Conservation (phyloP, 768 basidiomycete species). For the Lentinula boryana region DNA sequence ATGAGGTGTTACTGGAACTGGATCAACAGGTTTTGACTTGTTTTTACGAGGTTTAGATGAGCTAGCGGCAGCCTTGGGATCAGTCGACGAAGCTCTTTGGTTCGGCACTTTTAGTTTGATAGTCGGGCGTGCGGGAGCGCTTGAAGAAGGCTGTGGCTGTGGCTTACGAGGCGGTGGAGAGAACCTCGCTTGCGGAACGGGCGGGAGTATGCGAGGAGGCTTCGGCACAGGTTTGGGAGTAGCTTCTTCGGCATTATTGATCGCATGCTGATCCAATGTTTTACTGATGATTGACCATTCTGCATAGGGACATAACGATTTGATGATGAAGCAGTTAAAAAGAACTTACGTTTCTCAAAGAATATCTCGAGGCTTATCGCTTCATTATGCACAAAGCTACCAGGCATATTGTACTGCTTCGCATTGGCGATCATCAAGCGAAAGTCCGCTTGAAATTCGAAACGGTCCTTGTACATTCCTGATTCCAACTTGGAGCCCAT, state of each 20-base stretch:
- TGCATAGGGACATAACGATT: slow-evolving; percentile 20
- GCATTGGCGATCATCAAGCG: slow-evolving; percentile 85
- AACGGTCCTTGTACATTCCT: slow-evolving; percentile 81
- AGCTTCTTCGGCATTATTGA: slow-evolving; percentile 9
- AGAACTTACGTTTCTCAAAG: slow-evolving; percentile 77
- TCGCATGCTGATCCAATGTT: slow-evolving; percentile 57
- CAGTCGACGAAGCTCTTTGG: neutral
- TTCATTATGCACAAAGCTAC: slow-evolving; percentile 69
- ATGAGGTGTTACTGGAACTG: neutral
- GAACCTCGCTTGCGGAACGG: slow-evolving; percentile 27
- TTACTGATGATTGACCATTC: slow-evolving; percentile 88
- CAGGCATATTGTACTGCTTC: slow-evolving; percentile 72
- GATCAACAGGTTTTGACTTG: slow-evolving; percentile 13
- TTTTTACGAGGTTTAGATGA: slow-evolving; percentile 20
- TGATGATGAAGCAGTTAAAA: neutral
- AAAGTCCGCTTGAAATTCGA: slow-evolving; percentile 83
- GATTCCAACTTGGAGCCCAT: slow-evolving; percentile 82
- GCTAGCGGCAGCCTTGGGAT: neutral
- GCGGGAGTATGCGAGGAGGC: slow-evolving; percentile 29
- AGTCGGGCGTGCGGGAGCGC: slow-evolving; percentile 39
- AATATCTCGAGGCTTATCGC: slow-evolving; percentile 70
- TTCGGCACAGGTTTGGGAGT: slow-evolving; percentile 9
- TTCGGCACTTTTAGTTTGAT: slow-evolving; percentile 61
- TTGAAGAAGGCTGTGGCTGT: slow-evolving; percentile 21
- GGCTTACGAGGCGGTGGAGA: slow-evolving; percentile 17